Conservation (phyloP, 768 basidiomycete genomes). For the Lactarius vividus region DNA sequence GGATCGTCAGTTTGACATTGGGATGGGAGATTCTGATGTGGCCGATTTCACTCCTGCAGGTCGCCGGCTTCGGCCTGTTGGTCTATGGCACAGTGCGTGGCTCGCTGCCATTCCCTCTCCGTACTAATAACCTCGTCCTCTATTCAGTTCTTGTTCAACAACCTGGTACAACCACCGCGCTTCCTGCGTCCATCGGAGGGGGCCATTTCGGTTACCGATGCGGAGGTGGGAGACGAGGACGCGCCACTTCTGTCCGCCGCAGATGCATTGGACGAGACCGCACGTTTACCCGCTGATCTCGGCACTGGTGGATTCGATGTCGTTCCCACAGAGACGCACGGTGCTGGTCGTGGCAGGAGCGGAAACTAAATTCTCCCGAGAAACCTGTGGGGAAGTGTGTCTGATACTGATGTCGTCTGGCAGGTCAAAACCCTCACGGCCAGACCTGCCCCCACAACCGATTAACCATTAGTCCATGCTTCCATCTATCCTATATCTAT, state of each 20-base stretch:
- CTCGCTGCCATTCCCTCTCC: constrained; percentile 12
- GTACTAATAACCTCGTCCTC: constrained; percentile 5
- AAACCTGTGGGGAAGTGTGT: not conserved
- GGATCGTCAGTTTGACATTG: constrained; percentile 83
- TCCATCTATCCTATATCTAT: not conserved
- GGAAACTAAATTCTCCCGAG: constrained; percentile 3
- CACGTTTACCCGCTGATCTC: constrained; percentile 74
- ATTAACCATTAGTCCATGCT: not conserved
- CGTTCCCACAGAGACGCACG: constrained; percentile 41
- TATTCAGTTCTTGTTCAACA: constrained; percentile 83
- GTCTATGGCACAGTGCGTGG: constrained; percentile 84
- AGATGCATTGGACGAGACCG: constrained; percentile 77
- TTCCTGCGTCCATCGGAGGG: constrained; percentile 50
- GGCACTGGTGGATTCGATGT: constrained; percentile 86
- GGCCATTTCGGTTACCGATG: constrained; percentile 21
- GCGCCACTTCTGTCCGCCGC: constrained; percentile 52
- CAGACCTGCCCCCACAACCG: not conserved
- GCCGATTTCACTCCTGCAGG: constrained; percentile 80
- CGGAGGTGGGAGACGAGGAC: constrained; percentile 33
- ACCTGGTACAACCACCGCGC: constrained; percentile 66
- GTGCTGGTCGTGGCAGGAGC: constrained; percentile 22
- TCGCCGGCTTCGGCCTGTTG: constrained; percentile 80
- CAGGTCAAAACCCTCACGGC: not conserved
- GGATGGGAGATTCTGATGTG: constrained; percentile 88
- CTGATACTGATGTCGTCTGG: not conserved